Conservation (phyloP, 176 grass and related monocot genomes). For the Oryza officinalis region DNA sequence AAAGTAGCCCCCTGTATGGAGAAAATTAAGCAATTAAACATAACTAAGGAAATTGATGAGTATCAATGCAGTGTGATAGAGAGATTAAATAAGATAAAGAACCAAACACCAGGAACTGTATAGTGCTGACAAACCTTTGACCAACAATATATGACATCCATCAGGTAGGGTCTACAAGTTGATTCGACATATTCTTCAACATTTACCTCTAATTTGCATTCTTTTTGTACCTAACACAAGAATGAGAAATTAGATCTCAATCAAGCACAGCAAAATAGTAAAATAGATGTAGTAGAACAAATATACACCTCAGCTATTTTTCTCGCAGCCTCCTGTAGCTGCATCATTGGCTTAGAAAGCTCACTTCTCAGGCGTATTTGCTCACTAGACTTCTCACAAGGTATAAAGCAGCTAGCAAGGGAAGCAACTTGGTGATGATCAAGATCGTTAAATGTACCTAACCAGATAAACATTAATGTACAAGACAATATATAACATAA, state of each 20-base stretch:
- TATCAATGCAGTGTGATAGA: neutral
- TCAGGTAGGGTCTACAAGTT: conserved; percentile 79
- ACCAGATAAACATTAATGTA: conserved; percentile 8
- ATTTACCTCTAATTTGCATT: conserved; percentile 97
- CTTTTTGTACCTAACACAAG: conserved; percentile 80
- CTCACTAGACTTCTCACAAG: conserved; percentile 97
- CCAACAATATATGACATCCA: conserved; percentile 99
- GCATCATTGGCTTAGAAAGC: conserved; percentile 83
- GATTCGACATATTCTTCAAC: conserved; percentile 96
- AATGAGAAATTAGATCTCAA: conserved; percentile 39
- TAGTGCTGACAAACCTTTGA: conserved; percentile 72
- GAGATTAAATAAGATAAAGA: neutral
- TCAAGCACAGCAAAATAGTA: conserved; percentile 16
- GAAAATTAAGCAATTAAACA: conserved; percentile 14
- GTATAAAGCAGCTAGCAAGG: conserved; percentile 87
- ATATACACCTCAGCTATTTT: conserved; percentile 89
- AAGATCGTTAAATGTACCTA: conserved; percentile 97
- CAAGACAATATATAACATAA: neutral
- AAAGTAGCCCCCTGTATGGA: conserved; percentile 77
- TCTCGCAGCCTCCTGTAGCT: conserved; percentile 96
- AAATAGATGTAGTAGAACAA: conserved; percentile 28
- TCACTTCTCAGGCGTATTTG: conserved; percentile 94
- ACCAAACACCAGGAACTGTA: conserved; percentile 3
- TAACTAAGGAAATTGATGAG: neutral
- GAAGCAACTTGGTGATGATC: conserved; percentile 97